phyloP scores from a whole-genome alignment of 2,329 filamentous ascomycete species.

The Aspergillus aculeatus region DNA sequence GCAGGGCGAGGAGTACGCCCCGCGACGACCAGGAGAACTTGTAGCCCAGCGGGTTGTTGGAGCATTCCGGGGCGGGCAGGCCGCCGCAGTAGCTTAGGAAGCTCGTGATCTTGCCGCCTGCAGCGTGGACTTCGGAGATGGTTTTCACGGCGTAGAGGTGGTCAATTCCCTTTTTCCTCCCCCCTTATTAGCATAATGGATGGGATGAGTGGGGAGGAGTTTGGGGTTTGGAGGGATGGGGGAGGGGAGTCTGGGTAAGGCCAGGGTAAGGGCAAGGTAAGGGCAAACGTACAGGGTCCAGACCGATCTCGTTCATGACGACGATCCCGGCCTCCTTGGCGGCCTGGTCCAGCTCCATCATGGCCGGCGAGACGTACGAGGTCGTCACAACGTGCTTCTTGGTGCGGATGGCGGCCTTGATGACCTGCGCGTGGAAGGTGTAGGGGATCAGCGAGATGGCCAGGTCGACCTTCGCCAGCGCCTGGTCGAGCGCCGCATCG shows the following conservation, averaged over 20 bases:
- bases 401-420: slow-evolving; percentile 86
- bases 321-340: slow-evolving; percentile 90
- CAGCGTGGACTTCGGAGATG: slow-evolving; percentile 78
- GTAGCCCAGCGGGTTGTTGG: slow-evolving; percentile 88
- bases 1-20: slow-evolving; percentile 81
- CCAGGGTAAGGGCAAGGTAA: neutral
- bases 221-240: no score
- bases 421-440: slow-evolving; percentile 81
- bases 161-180: slow-evolving; percentile 35
- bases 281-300: slow-evolving; percentile 42
- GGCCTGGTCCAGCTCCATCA: slow-evolving; percentile 80
- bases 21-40: slow-evolving; percentile 82
- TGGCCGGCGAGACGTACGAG: slow-evolving; percentile 86
- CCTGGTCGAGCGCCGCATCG: slow-evolving; percentile 72
- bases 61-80: slow-evolving; percentile 69
- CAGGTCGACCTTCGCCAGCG: slow-evolving; percentile 75
- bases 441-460: slow-evolving; percentile 86
- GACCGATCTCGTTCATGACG: slow-evolving; percentile 94
- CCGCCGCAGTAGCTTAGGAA: slow-evolving; percentile 88
- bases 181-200: neutral
- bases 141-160: slow-evolving; percentile 77
- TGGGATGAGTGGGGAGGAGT: no score
- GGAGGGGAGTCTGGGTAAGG: no score
- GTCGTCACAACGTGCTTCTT: slow-evolving; percentile 98
- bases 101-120: slow-evolving; percentile 77